Conservation (phyloP, 2,329 filamentous ascomycete species). For the Verticillium nonalfalfae region DNA sequence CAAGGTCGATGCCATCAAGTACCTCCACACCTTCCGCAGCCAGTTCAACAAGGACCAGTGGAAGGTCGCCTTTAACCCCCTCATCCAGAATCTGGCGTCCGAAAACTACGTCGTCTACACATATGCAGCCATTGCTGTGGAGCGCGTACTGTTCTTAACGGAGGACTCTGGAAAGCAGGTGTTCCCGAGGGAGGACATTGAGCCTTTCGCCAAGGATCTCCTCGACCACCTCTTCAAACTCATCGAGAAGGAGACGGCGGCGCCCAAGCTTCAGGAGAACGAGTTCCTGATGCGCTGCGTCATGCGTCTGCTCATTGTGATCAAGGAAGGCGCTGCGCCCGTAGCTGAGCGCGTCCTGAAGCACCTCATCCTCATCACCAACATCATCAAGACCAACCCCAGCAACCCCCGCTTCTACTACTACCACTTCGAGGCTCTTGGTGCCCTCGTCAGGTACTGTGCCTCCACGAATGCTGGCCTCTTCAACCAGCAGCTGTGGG, state of each 20-base stretch:
- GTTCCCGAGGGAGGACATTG: conserved; percentile 73
- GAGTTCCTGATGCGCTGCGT: conserved; percentile 98
- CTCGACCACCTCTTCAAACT: conserved; percentile 86
- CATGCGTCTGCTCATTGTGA: conserved; percentile 93
- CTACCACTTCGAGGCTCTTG: conserved; percentile 93
- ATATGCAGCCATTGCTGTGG: conserved; percentile 94
- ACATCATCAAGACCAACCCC: conserved; percentile 87
- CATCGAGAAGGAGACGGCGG: conserved; percentile 76
- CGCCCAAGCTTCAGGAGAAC: conserved; percentile 95
- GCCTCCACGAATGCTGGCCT: conserved; percentile 58
- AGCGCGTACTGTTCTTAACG: conserved; percentile 79
- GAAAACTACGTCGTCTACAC: conserved; percentile 96
- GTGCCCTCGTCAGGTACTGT: conserved; percentile 78
- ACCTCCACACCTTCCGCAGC: conserved; percentile 92
- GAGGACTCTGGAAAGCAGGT: conserved; percentile 70
- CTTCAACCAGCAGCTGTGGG: conserved; percentile 76
- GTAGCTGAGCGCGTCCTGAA: conserved; percentile 73
- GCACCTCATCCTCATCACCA: conserved; percentile 83
- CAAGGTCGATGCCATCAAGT: conserved; percentile 98
- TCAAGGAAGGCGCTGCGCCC: conserved; percentile 71
- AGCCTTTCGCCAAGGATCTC: conserved; percentile 77
- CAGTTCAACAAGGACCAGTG: conserved; percentile 89
- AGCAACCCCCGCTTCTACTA: conserved; percentile 99
- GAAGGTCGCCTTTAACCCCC: conserved; percentile 79
- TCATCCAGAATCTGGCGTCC: conserved; percentile 87